Base-by-base conservation (phyloP, 2,329 filamentous ascomycete species). In the Cladosporium austrohemisphaericum region DNA sequence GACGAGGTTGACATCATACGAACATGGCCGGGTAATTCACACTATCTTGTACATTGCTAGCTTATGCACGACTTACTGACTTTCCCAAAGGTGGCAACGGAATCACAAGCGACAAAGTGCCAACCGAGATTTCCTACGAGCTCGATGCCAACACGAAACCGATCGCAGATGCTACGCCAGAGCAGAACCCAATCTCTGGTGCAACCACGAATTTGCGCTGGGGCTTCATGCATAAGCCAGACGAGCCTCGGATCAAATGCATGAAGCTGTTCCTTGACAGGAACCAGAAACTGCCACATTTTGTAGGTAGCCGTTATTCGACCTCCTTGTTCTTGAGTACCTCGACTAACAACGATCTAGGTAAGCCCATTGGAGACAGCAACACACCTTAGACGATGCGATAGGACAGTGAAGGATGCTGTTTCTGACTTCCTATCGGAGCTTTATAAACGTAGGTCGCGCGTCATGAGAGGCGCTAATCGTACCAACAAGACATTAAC, bases 61-160 rank as follows among this genome's bases (percentile, higher is more conserved):
- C n/a, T 5, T 2, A 19, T 9, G 18, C 11, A 6, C 16, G 14
- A 31, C n/a, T 29, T 6, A 5, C 38, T 41, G 25, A 31, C 28
- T 13, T 22, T 20, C 11, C 1, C 3, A 6, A 18, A 41, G 87
- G 87, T 20, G 85, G 85, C 22, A 90, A 91, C 62, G 86, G 86
- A 60, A 88, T 91, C 69, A 90, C 87, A n/a, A 89, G 85, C 28
- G 86, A 92, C 72, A 92, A 92, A 73, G 86, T 91, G 2, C 86
- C 87, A 1, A 89, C 86, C 11, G 86, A 91, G 66, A 84, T 91
- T 50, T 69, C 73, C 47, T 84, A 85, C 56, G 82, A 82, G 58
- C 75, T 78, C 51, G 66, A 71, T 25, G 67, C 31, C 10, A 38
- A 46, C 19, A 47, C 36, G 23, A 52, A 52, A 25, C 37, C 37